A percentile compares a stretch with the other conserved stretches of the same genome.
Conservation (phyloP, 768 basidiomycete species). For the Termitomyces sp. region DNA sequence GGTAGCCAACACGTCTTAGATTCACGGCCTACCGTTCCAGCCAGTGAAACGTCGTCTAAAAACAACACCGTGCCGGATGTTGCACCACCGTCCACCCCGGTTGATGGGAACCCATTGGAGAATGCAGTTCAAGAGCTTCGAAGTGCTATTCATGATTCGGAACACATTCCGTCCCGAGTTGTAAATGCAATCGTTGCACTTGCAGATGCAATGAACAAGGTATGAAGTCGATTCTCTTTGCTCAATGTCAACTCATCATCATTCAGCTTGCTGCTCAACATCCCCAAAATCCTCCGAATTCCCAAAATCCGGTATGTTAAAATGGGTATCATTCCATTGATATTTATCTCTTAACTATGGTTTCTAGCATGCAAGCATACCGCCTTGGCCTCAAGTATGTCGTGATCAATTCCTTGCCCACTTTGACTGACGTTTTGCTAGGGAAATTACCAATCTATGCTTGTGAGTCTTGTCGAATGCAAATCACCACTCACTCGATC, state of each 20-base stretch:
- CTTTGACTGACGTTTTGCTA: not conserved
- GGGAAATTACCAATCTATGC: not conserved
- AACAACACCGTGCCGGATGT: too few relatives aligned
- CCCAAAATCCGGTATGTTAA: not conserved
- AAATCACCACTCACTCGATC: not conserved
- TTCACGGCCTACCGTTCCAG: not conserved
- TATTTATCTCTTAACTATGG: not conserved
- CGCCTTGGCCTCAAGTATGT: not conserved
- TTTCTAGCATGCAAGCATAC: not conserved
- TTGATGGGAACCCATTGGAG: not conserved
- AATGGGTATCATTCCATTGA: too few relatives aligned
- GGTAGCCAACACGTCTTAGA: not conserved
- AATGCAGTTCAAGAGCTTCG: not conserved
- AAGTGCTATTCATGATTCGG: not conserved
- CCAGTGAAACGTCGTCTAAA: not conserved
- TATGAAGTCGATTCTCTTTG: not conserved
- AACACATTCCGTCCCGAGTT: not conserved
- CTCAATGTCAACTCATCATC: not conserved
- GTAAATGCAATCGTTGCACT: not conserved
- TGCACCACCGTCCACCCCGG: not conserved
- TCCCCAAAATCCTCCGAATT: not conserved
- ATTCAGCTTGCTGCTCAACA: not conserved
- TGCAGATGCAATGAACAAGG: not conserved
- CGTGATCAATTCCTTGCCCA: not conserved
- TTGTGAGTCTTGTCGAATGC: not conserved